A percentile compares a stretch with the other conserved stretches of the same genome.
Evolutionary conservation across 305 asterid genomes (phyloP).

Genomic region (Fraxinus angustifolia): DNA sequence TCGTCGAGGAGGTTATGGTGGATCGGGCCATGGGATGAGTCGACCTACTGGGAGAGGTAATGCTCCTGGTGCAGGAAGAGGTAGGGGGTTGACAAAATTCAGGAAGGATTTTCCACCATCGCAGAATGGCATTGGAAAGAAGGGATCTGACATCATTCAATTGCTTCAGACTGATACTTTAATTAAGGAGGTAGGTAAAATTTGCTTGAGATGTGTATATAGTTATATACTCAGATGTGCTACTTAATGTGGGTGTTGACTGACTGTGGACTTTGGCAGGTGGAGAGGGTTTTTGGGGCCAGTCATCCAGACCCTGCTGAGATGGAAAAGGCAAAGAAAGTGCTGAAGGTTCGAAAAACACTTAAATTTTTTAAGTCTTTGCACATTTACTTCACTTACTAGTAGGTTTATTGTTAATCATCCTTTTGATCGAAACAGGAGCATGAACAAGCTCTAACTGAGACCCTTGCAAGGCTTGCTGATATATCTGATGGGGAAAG

Average conservation of each 20-base stretch:
- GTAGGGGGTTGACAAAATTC: conserved; percentile 52
- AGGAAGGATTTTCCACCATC: conserved; percentile 56
- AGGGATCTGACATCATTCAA: conserved; percentile 49
- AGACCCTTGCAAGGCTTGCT: conserved; percentile 77
- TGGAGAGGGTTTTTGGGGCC: conserved; percentile 26
- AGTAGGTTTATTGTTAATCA: not conserved
- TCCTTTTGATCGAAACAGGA: conserved; percentile 46
- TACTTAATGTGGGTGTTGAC: conserved; percentile 6
- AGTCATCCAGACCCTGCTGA: conserved; percentile 31
- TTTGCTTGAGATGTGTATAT: not conserved
- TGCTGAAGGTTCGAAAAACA: conserved; percentile 24
- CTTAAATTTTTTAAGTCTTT: not conserved
- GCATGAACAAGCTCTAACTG: conserved; percentile 86
- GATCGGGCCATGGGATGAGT: conserved; percentile 39
- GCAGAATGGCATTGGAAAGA: conserved; percentile 57
- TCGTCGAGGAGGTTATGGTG: conserved; percentile 44
- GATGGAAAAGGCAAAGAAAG: conserved; percentile 29
- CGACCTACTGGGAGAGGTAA: conserved; percentile 39
- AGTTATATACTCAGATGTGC: not conserved
- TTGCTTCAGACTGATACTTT: conserved; percentile 63
- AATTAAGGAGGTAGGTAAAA: conserved; percentile 48
- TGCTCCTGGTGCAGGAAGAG: conserved; percentile 55
- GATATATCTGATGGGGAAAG: conserved; percentile 89
- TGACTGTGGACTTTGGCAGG: conserved; percentile 36
- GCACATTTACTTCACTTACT: not conserved